These are phyloP conservation scores for Pisolithus microcarpus DNA, from an alignment of 768 basidiomycete species.

Conservation along the genomic window DNA sequence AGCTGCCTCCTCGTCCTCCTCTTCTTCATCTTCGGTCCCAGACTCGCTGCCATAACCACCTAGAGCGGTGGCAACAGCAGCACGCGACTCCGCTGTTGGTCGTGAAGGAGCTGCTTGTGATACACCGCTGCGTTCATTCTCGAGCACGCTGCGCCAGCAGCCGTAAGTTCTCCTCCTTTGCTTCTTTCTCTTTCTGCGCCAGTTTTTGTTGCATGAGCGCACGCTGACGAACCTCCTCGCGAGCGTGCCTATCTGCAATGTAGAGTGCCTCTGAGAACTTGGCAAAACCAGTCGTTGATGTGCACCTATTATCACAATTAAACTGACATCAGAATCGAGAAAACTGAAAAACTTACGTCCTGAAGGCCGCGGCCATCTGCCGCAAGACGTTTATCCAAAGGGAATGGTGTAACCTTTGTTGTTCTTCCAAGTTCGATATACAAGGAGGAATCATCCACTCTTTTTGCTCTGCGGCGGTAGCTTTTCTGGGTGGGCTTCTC, in stretches of 20 bases:
- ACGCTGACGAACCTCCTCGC: slow-evolving; percentile 95
- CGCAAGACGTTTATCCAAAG: slow-evolving; percentile 93
- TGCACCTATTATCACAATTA: slow-evolving; percentile 54
- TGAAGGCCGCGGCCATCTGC: slow-evolving; percentile 98
- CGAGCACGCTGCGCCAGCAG: slow-evolving; percentile 91
- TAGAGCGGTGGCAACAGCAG: slow-evolving; percentile 67
- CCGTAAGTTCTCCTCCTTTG: slow-evolving; percentile 94
- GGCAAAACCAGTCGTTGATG: slow-evolving; percentile 98
- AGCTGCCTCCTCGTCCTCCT: slow-evolving; percentile 80
- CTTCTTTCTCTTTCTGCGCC: slow-evolving; percentile 93
- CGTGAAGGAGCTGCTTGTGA: slow-evolving; percentile 49
- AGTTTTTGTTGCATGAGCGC: slow-evolving; percentile 97
- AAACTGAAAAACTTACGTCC: slow-evolving; percentile 56
- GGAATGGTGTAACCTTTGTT: slow-evolving; percentile 99
- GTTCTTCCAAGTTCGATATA: slow-evolving; percentile 99
- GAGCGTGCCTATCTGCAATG: slow-evolving; percentile 93
- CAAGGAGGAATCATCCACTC: slow-evolving; percentile 99
- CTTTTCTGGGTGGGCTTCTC: slow-evolving; percentile 91
- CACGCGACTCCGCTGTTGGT: slow-evolving; percentile 59
- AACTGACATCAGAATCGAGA: not conserved
- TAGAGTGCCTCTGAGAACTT: slow-evolving; percentile 97
- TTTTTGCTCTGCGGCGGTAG: slow-evolving; percentile 95
- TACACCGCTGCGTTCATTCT: slow-evolving; percentile 84
- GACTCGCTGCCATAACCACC: slow-evolving; percentile 86
- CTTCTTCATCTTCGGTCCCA: slow-evolving; percentile 47